Evolutionary conservation across 306 rosid species (phyloP).

Genomic region (Corylus avellana): DNA sequence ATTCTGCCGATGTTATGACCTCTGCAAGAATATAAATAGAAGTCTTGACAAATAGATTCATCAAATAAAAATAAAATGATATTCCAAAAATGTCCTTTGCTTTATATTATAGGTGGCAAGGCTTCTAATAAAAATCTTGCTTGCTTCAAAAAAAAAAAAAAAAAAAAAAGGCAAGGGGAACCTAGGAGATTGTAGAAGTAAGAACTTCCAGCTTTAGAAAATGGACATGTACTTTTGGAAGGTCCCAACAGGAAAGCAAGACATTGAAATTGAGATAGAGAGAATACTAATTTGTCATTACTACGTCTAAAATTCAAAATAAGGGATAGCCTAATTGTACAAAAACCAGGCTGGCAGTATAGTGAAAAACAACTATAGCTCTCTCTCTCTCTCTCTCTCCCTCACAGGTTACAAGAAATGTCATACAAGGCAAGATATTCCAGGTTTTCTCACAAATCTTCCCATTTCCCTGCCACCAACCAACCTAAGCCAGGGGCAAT

Average conservation of each 20-base stretch:
- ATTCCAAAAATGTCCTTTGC: background rate
- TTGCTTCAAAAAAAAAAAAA: too few relatives aligned
- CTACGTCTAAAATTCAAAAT: background rate
- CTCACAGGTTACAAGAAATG: background rate
- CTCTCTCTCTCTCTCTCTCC: too few relatives aligned
- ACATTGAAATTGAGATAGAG: background rate
- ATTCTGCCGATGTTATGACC: slow-evolving; percentile 99
- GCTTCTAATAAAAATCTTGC: background rate
- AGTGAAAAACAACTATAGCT: background rate
- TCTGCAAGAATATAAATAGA: slow-evolving; percentile 54
- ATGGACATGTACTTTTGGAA: background rate
- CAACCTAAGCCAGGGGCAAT: background rate
- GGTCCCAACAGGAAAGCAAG: background rate
- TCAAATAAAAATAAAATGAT: background rate
- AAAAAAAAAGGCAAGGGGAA: background rate
- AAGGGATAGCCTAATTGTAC: background rate
- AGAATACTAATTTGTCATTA: background rate
- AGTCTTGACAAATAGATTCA: slow-evolving; percentile 19
- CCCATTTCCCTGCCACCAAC: background rate
- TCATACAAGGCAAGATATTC: background rate
- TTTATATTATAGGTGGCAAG: background rate
- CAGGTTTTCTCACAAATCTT: background rate
- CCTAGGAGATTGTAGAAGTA: background rate
- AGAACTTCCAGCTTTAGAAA: background rate
- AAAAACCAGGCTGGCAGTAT: background rate